These are phyloP conservation scores for Saitozyma sp. DNA, from an alignment of 768 basidiomycete species.

Conservation along the genomic window DNA sequence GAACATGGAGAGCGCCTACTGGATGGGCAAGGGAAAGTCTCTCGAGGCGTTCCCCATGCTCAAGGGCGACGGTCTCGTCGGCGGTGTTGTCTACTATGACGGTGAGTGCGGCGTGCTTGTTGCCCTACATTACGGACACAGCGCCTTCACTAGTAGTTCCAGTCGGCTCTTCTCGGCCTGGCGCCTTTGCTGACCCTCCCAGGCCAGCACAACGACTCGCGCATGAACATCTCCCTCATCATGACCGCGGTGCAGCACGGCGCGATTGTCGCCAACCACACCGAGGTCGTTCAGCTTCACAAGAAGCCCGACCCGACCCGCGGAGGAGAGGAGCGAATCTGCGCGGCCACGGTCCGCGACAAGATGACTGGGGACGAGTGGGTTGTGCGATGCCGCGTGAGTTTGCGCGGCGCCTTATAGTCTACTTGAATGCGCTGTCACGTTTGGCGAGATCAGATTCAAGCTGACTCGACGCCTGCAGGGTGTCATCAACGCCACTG, in stretches of 20 bases:
- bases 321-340: constrained; percentile 62
- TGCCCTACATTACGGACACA: too few species aligned
- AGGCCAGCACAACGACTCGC: constrained; percentile 98
- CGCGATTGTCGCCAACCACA: constrained; percentile 83
- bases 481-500: constrained; percentile 96
- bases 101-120: constrained; percentile 58
- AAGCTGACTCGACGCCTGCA: constrained; percentile 39
- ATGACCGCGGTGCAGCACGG: constrained; percentile 93
- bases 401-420: constrained; percentile 1
- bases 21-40: constrained; percentile 92
- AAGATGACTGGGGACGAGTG: constrained; percentile 78
- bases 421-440: not conserved
- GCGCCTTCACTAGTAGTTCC: not conserved
- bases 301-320: constrained; percentile 57
- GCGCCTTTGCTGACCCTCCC: not conserved
- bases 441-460: not conserved
- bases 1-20: constrained; percentile 93
- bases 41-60: constrained; percentile 96
- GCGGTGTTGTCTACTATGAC: constrained; percentile 96
- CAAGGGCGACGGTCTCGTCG: constrained; percentile 85
- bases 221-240: constrained; percentile 95
- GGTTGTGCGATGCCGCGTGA: constrained; percentile 75
- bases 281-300: constrained; percentile 74
- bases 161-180: not conserved
- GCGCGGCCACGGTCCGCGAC: constrained; percentile 75